Evolutionary conservation across 495 filamentous ascomycete genomes (phyloP).

Genomic region (Margaritispora aquatica): DNA sequence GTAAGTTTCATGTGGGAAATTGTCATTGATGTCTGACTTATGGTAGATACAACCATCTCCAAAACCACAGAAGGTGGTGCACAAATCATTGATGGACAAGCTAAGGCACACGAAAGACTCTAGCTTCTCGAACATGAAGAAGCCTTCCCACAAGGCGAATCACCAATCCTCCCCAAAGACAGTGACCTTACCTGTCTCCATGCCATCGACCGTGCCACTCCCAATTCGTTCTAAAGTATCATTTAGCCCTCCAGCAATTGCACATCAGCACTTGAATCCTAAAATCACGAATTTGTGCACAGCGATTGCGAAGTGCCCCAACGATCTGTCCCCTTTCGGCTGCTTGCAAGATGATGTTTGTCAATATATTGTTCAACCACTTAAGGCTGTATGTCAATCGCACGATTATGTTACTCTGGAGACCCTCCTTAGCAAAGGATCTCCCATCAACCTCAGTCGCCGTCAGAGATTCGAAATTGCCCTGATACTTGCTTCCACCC

Average conservation of each 20-base stretch:
- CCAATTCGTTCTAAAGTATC: neutral
- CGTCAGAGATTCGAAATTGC: conserved; percentile 25
- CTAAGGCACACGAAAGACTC: neutral
- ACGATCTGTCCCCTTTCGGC: neutral
- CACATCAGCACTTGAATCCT: neutral
- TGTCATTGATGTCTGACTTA: neutral
- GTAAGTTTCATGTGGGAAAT: neutral
- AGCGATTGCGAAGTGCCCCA: conserved; percentile 8
- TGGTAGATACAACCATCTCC: neutral
- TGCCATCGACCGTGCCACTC: neutral
- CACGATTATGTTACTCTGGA: conserved; percentile 18
- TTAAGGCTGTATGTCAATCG: neutral
- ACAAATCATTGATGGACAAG: neutral
- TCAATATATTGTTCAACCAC: conserved; percentile 21
- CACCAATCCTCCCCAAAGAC: neutral
- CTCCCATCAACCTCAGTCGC: conserved; percentile 15
- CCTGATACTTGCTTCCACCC: conserved; percentile 22
- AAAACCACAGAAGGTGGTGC: neutral
- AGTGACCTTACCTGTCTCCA: neutral
- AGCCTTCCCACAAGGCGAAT: neutral
- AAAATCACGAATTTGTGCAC: conserved; percentile 20
- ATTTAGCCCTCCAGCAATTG: neutral
- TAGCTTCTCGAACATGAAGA: neutral
- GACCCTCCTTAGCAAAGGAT: conserved; percentile 15
- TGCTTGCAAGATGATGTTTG: conserved; percentile 18